A percentile compares a stretch with the other conserved stretches of the same genome.
These are phyloP conservation scores for Aspergillus incahuasiensis DNA, from an alignment of 495 filamentous ascomycete species.

Conservation along the genomic window DNA sequence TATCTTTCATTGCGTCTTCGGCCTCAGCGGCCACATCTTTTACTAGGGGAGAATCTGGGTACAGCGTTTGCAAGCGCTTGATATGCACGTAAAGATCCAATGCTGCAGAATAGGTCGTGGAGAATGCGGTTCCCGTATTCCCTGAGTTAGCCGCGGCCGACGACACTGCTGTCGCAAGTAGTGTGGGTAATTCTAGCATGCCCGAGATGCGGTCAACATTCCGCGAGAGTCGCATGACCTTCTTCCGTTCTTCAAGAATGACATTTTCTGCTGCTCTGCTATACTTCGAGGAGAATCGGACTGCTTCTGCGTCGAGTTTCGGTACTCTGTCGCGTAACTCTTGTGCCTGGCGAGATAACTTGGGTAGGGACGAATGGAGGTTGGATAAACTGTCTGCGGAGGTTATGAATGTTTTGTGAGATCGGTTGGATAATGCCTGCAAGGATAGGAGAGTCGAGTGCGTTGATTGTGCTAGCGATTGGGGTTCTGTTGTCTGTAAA, in stretches of 20 bases:
- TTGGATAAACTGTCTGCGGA: slow-evolving; percentile 73
- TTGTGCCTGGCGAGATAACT: slow-evolving; percentile 58
- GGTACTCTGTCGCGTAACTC: slow-evolving; percentile 70
- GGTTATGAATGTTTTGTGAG: slow-evolving; percentile 80
- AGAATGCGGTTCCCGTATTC: slow-evolving; percentile 40
- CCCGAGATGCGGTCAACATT: slow-evolving; percentile 90
- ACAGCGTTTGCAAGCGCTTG: slow-evolving; percentile 75
- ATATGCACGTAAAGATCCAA: slow-evolving; percentile 94
- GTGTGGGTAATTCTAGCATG: slow-evolving; percentile 83
- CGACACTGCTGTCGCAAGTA: slow-evolving; percentile 73
- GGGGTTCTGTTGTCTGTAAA: slow-evolving; percentile 68
- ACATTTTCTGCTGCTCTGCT: slow-evolving; percentile 68
- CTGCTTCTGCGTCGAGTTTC: slow-evolving; percentile 70
- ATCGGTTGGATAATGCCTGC: slow-evolving; percentile 84
- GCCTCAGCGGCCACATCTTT: slow-evolving; percentile 69
- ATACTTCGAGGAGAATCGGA: slow-evolving; percentile 79
- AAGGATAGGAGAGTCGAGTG: slow-evolving; percentile 82
- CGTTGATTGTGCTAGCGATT: slow-evolving; percentile 72
- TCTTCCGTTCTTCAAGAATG: slow-evolving; percentile 68
- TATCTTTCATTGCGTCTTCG: slow-evolving; percentile 81
- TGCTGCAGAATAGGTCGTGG: slow-evolving; percentile 83
- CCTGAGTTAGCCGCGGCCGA: slow-evolving; percentile 49
- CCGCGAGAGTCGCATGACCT: slow-evolving; percentile 76
- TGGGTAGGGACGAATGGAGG: slow-evolving; percentile 61
- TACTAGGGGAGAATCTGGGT: slow-evolving; percentile 73